Percentiles rank a stretch among this genome's conserved stretches.
These are phyloP conservation scores for Sporothrix curviconia DNA, from an alignment of 2,329 filamentous ascomycete genomes.

Conservation along the genomic window DNA sequence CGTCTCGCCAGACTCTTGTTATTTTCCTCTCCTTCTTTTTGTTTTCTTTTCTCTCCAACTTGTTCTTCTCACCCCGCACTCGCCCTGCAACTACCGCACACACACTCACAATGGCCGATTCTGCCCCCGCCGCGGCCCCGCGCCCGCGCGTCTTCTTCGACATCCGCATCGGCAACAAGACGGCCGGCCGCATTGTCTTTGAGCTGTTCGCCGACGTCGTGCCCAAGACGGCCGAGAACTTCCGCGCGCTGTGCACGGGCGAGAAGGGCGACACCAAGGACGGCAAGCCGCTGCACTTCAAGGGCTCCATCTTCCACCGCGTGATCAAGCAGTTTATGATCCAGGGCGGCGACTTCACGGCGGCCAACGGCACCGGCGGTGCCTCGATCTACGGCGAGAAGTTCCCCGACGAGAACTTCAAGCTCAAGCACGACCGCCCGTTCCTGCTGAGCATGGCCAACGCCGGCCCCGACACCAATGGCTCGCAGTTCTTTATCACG, in stretches of 20 bases:
- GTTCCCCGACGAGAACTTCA: conserved; percentile 95
- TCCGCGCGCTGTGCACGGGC: conserved; percentile 86
- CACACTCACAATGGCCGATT: conserved; percentile 30
- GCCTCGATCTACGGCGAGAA: conserved; percentile 97
- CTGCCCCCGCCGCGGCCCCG: conserved; percentile 40
- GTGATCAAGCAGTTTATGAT: conserved; percentile 99
- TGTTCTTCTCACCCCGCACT: background rate
- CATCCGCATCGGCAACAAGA: conserved; percentile 69
- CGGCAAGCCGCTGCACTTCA: conserved; percentile 86
- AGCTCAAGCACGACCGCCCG: conserved; percentile 82
- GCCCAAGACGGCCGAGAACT: conserved; percentile 94
- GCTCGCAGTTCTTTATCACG: conserved; percentile 96
- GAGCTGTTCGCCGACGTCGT: conserved; percentile 74
- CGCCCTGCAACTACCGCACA: background rate
- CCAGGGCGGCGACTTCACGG: conserved; percentile 94
- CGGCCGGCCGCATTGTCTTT: conserved; percentile 74
- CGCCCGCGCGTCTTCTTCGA: conserved; percentile 89
- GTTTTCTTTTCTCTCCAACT: background rate
- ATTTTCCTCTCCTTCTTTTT: background rate
- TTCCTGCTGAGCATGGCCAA: conserved; percentile 98
- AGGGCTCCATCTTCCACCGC: conserved; percentile 87
- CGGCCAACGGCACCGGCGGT: conserved; percentile 87
- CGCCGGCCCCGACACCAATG: conserved; percentile 89
- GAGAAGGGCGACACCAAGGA: conserved; percentile 80
- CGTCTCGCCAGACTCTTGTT: background rate